A percentile compares a stretch with the other conserved stretches of the same genome.
Conservation (phyloP, 345 rosid genomes). For the Pugionium dolabratum region DNA sequence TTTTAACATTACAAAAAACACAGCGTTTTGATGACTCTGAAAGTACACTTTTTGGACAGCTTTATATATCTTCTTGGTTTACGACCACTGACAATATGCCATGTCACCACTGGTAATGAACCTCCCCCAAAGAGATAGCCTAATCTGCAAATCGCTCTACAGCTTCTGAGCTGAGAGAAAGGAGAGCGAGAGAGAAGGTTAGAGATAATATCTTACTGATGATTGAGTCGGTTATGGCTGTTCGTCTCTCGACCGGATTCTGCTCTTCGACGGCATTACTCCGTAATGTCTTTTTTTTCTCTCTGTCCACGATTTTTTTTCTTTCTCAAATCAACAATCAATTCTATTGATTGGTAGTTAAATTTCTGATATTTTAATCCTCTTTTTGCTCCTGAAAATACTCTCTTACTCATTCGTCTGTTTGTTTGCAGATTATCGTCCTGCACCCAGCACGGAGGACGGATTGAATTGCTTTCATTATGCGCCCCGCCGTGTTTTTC, state of each 20-base stretch:
- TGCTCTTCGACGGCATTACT: constrained; percentile 51
- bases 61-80: constrained; percentile 17
- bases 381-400: background rate
- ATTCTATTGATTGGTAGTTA: background rate
- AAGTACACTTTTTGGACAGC: constrained; percentile 15
- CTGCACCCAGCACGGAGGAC: constrained; percentile 49
- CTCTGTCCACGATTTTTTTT: background rate
- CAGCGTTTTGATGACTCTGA: constrained; percentile 28
- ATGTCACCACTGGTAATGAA: constrained; percentile 28
- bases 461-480: constrained; percentile 44
- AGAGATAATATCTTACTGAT: constrained; percentile 35
- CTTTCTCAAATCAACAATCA: background rate
- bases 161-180: constrained; percentile 27
- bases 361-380: background rate
- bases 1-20: constrained; percentile 3
- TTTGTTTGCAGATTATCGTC: constrained; percentile 55
- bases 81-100: background rate
- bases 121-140: constrained; percentile 31
- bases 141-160: constrained; percentile 32
- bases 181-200: background rate
- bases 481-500: constrained; percentile 45
- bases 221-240: constrained; percentile 67
- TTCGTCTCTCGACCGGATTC: constrained; percentile 61
- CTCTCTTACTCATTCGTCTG: background rate
- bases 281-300: constrained; percentile 42